These are phyloP conservation scores for Fusarium nanum DNA, from an alignment of 2,329 filamentous ascomycete genomes.

Conservation along the genomic window DNA sequence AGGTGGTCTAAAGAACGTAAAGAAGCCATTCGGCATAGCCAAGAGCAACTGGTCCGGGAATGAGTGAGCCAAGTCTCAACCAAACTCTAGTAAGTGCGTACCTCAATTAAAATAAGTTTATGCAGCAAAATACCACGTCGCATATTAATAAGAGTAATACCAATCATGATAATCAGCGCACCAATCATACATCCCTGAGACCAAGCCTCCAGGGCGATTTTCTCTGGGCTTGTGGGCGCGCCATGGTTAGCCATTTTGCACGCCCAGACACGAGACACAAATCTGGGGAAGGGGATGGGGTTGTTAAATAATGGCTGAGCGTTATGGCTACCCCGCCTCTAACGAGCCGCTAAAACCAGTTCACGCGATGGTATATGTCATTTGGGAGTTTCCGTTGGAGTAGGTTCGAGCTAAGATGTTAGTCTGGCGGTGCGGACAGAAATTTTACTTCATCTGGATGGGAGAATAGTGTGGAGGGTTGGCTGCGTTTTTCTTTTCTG, in stretches of 20 bases:
- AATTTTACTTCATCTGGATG: accelerated
- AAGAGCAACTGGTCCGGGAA: constrained; percentile 59
- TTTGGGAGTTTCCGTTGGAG: not conserved
- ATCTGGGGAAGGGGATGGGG: not conserved
- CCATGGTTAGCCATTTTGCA: constrained; percentile 6
- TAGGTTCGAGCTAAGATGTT: not conserved
- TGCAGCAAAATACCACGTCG: constrained; percentile 59
- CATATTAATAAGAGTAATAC: constrained; percentile 63
- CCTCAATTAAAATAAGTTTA: constrained; percentile 63
- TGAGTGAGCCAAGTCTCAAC: too few species aligned
- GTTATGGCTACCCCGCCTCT: not conserved
- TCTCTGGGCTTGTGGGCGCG: constrained; percentile 21
- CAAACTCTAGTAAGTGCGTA: constrained; percentile 27
- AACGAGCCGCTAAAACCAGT: not conserved
- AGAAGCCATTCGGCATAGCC: constrained; percentile 67
- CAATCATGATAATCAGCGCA: constrained; percentile 60
- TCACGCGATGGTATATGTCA: not conserved
- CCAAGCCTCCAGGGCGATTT: constrained; percentile 58
- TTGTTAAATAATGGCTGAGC: not conserved
- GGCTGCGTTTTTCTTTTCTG: not conserved
- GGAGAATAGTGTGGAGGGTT: accelerated
- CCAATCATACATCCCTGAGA: constrained; percentile 62
- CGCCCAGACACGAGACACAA: not conserved
- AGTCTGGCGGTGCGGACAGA: not conserved
- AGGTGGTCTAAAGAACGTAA: constrained; percentile 64